A percentile compares a stretch with the other conserved stretches of the same genome.
phyloP scores from a whole-genome alignment of 2,329 filamentous ascomycete species.

The Trichophyton benhamiae region DNA sequence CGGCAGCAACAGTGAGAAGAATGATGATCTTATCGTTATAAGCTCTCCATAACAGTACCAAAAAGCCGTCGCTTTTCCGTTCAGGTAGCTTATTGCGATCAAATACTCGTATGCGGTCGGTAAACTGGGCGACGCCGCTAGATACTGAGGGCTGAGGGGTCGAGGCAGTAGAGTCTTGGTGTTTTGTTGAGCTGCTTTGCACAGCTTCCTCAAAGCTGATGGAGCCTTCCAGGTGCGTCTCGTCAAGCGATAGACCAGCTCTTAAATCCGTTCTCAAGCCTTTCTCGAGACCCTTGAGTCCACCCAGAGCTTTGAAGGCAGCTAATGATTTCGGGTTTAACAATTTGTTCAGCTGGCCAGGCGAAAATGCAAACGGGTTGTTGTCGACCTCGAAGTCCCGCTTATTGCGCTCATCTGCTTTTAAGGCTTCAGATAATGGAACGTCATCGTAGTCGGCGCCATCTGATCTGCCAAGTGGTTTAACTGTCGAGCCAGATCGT shows the following conservation, averaged over 20 bases:
- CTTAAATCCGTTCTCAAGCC: slow-evolving; percentile 62
- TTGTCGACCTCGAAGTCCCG: slow-evolving; percentile 61
- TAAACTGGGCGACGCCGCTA: slow-evolving; percentile 27
- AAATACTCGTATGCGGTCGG: slow-evolving; percentile 49
- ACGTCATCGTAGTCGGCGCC: slow-evolving; percentile 28
- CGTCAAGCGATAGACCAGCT: slow-evolving; percentile 65
- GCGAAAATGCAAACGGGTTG: slow-evolving; percentile 73
- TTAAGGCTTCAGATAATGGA: slow-evolving; percentile 47
- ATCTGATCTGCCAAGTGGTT: slow-evolving; percentile 7
- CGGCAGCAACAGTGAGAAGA: slow-evolving; percentile 54
- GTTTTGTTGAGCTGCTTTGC: slow-evolving; percentile 14
- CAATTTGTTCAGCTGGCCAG: slow-evolving; percentile 71
- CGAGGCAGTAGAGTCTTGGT: slow-evolving; percentile 7
- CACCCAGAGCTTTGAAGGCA: slow-evolving; percentile 71
- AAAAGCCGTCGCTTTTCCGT: slow-evolving; percentile 50
- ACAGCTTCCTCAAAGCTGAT: slow-evolving; percentile 63
- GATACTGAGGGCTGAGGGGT: background rate
- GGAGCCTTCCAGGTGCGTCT: slow-evolving; percentile 50
- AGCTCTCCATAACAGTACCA: slow-evolving; percentile 52
- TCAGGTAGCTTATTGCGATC: slow-evolving; percentile 51
- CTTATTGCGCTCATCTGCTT: slow-evolving; percentile 64
- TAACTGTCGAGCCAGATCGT: slow-evolving; percentile 24
- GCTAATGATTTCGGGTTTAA: slow-evolving; percentile 78
- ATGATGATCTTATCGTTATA: slow-evolving; percentile 66
- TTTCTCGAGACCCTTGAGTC: slow-evolving; percentile 63